Evolutionary conservation across 192 early-diverging fungal genomes (phyloP).

Genomic region (Backusella luteola): DNA sequence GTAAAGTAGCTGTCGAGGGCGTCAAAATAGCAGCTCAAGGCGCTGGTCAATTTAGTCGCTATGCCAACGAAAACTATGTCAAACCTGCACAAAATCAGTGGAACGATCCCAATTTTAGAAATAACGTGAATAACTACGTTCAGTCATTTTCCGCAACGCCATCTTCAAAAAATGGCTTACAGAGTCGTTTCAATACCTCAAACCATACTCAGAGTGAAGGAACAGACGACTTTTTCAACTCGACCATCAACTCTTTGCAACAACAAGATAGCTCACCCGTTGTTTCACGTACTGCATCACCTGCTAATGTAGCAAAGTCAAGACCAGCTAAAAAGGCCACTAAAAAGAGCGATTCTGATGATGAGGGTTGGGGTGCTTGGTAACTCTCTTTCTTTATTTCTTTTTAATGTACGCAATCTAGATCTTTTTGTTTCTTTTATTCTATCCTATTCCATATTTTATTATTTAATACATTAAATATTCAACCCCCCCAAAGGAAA

Average conservation of each 20-base stretch:
- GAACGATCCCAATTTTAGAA: slow-evolving; percentile 65
- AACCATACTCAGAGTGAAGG: slow-evolving; percentile 6
- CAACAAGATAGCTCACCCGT: slow-evolving; percentile 24
- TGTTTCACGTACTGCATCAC: slow-evolving; percentile 11
- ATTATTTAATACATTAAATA: slow-evolving; percentile 6
- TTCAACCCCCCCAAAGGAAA: neutral
- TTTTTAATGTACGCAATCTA: neutral
- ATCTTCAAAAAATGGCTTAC: neutral
- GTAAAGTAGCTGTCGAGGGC: slow-evolving; percentile 43
- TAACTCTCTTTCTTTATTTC: slow-evolving; percentile 11
- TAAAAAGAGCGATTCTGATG: slow-evolving; percentile 33
- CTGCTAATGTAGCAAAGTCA: slow-evolving; percentile 21
- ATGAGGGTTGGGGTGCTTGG: slow-evolving; percentile 40
- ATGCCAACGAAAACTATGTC: slow-evolving; percentile 64
- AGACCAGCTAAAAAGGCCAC: slow-evolving; percentile 16
- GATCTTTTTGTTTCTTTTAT: slow-evolving; percentile 1
- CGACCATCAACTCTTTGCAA: slow-evolving; percentile 31
- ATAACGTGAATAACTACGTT: slow-evolving; percentile 61
- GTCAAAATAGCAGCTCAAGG: slow-evolving; percentile 49
- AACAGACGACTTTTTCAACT: slow-evolving; percentile 41
- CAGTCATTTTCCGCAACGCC: slow-evolving; percentile 52
- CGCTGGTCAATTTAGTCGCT: slow-evolving; percentile 39
- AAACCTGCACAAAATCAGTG: slow-evolving; percentile 60
- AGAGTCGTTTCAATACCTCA: slow-evolving; percentile 12
- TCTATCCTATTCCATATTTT: neutral